These are phyloP conservation scores for Amyloporia xantha DNA, from an alignment of 768 basidiomycete genomes.

Conservation along the genomic window DNA sequence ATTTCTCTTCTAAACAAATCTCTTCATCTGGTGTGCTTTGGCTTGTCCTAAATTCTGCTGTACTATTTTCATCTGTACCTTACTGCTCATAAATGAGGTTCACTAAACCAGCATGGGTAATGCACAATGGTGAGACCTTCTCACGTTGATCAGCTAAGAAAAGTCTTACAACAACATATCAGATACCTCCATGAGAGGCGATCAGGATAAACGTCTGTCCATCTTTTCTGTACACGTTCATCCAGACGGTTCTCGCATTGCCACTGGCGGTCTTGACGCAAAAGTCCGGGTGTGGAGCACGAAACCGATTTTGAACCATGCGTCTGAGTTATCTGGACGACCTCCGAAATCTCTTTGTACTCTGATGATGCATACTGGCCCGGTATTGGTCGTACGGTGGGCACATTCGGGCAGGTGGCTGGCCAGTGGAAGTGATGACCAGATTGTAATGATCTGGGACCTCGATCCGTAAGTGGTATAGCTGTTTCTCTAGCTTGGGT, in stretches of 20 bases:
- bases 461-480: constrained; percentile 78
- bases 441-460: constrained; percentile 96
- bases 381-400: constrained; percentile 89
- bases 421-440: constrained; percentile 94
- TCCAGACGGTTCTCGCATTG: constrained; percentile 91
- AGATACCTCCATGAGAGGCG: constrained; percentile 51
- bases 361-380: constrained; percentile 88
- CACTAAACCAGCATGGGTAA: constrained; percentile 86
- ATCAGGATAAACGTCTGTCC: constrained; percentile 63
- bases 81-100: constrained; percentile 52
- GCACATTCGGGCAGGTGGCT: constrained; percentile 90
- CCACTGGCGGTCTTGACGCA: constrained; percentile 95
- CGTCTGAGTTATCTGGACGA: constrained; percentile 57
- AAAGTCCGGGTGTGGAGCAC: constrained; percentile 98
- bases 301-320: constrained; percentile 79
- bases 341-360: constrained; percentile 89
- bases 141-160: neutral
- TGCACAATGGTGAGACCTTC: constrained; percentile 54
- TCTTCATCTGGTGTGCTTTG: no score
- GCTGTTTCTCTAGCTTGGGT: neutral
- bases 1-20: no score
- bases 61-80: neutral
- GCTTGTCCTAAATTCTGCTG: no score
- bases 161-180: neutral
- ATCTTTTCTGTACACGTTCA: constrained; percentile 94